These are phyloP conservation scores for Tranzscheliella williamsii DNA, from an alignment of 1,284 basidiomycete genomes.

Conservation along the genomic window DNA sequence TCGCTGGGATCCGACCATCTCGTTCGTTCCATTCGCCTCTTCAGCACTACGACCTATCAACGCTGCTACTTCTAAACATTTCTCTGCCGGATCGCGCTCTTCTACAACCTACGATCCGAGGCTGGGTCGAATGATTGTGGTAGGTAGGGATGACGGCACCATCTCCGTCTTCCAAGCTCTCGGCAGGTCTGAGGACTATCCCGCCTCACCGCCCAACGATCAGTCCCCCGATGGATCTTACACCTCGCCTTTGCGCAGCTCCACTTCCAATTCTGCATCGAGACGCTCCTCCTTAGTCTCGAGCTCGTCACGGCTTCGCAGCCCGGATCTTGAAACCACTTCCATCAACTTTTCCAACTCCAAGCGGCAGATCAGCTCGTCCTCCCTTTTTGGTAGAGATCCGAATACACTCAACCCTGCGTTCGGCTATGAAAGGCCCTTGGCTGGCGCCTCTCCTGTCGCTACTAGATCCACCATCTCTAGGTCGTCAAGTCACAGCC, in stretches of 20 bases:
- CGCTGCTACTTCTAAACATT: not conserved
- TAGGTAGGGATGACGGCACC: slow-evolving; percentile 27
- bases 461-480: slow-evolving; percentile 24
- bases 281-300: slow-evolving; percentile 17
- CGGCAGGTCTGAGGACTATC: slow-evolving; percentile 25
- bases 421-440: slow-evolving; percentile 9
- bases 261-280: slow-evolving; percentile 4
- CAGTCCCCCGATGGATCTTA: slow-evolving; percentile 16
- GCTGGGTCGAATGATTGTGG: slow-evolving; percentile 15
- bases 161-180: slow-evolving; percentile 19
- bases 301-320: slow-evolving; percentile 13
- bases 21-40: slow-evolving; percentile 20
- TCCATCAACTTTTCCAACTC: slow-evolving; percentile 17
- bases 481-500: slow-evolving; percentile 4
- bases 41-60: slow-evolving; percentile 6
- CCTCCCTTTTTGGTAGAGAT: slow-evolving; percentile 5
- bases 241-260: no score
- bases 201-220: not conserved
- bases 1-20: slow-evolving; percentile 33
- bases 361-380: slow-evolving; percentile 3
- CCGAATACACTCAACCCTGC: slow-evolving; percentile 10
- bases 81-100: no score
- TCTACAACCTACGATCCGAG: slow-evolving; percentile 10
- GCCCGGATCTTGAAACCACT: slow-evolving; percentile 10
- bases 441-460: not conserved